Base-by-base conservation (phyloP, 2,329 filamentous ascomycete genomes). In the Fusarium humuli region DNA sequence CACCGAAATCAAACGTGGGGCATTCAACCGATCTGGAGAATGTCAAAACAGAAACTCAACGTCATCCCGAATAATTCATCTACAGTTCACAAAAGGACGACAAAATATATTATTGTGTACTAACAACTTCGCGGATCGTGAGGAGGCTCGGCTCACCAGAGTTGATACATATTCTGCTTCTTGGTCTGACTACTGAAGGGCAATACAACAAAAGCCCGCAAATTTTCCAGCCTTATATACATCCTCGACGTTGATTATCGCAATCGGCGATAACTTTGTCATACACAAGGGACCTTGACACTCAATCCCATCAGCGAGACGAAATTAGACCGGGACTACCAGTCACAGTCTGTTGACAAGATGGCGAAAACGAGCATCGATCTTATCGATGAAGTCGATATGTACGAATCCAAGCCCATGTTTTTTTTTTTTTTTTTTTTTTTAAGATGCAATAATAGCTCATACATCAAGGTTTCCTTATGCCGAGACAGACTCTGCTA, bases 391-490 rank as follows among this genome's bases (percentile, higher is more conserved):
- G 61, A 71, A 41, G 73, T 73, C 47, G 73, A 77, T 42, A 69
- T 73, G 71, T 71, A 71, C 50, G 72, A 53, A n/a, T 29, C 30
- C 16, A 46, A 27, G 25, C 14, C 32, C 16, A 30, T 16, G 5
- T 7, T 44, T 12, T 22, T 3, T 11, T n/a, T 29, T 29, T 12
- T 11, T n/a, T 29, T 29, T 12, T 3, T 11, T 29, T 6, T 37
- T n/a, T 18, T 12, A 10, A 20, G 49, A 30, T 23, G 12, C 37
- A 30, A 27, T 12, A 9, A 11, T 42, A 47, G 18, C 63, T 66
- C 27, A 69, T 34, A 44, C 53, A 6, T 27, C 37, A 74, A 95
- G 92, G 75, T 97, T 97, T 76, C 94, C 94, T 2, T 93, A 97
- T 80, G 85, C 87, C 59, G 85, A 91, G 57, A 83, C 90, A 57